Evolutionary conservation across 306 rosid species (phyloP), one percentile per base, ranked within the genome.

Genomic region (Acacia confusa): DNA sequence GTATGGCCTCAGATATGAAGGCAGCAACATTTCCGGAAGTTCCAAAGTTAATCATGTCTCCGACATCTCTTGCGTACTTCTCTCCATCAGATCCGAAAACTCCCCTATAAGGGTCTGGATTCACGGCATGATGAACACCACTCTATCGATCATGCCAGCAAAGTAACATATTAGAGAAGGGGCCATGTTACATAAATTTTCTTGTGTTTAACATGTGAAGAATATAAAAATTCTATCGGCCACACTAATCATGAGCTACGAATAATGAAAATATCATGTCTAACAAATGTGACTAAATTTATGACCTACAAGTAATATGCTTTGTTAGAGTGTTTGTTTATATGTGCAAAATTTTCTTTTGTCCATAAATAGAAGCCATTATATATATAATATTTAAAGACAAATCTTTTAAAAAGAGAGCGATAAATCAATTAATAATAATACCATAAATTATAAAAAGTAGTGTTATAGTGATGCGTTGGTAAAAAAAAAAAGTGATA

Each of bases 81-180:
- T 89, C 91, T 63, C 98, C 98, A 63, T 94, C 98, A 6, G 98
- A 79, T 80, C 97, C 98, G 63, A 94, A 91, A 43, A 90, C 75
- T 7, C 98, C 98, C 85, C 98, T 86, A 30, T 94, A 94, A n/a
- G 98, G 98, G 72, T 91, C 97, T 55, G 98, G 98, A 71, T 94
- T 94, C 73, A 90, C 32, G 6, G 92, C 98, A 86, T 94, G 98
- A 78, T 90, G 97, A 86, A 92, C 88, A 68, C 97, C 98, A 80
- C 89, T 89, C 98, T 94, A 82, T 77, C 44, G 32, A 30, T 48
- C 52, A 78, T 10, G 82, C 22, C 80, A 77, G 76, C 40, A 80
- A 30, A 60, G 65, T 1, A 24, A 43, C 36, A 15, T 10, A 9
- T 80, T 25, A 75, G 74, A 70, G 32, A 47, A 53, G 28, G 10